Conservation (phyloP, 148 eudicot species). For the Rhododendron ovatum region DNA sequence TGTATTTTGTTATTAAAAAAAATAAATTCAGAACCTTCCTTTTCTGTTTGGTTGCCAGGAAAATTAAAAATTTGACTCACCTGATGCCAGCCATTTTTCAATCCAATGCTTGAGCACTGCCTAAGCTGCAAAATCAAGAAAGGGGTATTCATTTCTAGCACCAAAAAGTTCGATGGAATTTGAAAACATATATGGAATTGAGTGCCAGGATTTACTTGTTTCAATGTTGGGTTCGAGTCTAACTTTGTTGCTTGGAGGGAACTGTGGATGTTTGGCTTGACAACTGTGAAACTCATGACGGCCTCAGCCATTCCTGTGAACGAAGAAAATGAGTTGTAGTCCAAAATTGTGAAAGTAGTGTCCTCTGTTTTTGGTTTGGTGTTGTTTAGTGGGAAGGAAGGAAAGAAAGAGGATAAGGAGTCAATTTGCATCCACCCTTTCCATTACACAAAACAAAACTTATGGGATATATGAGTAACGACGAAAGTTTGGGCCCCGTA, state of each 20-base stretch:
- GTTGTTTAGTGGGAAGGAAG: background rate
- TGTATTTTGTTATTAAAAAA: background rate
- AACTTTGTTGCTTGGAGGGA: slow-evolving; percentile 26
- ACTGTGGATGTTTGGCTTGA: slow-evolving; percentile 31
- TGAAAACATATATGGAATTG: background rate
- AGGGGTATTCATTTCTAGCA: background rate
- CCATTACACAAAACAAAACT: background rate
- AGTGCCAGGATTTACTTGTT: slow-evolving; percentile 18
- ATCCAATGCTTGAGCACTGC: slow-evolving; percentile 33
- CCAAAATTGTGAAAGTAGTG: background rate
- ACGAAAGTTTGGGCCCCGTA: background rate
- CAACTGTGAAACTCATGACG: slow-evolving; percentile 38
- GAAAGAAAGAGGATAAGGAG: slow-evolving; percentile 30
- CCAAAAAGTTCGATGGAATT: background rate
- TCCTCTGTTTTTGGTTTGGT: background rate
- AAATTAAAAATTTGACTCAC: slow-evolving; percentile 16
- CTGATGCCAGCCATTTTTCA: slow-evolving; percentile 36
- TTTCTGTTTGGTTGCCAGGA: background rate
- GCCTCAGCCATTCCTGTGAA: slow-evolving; percentile 35
- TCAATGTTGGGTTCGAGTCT: slow-evolving; percentile 21
- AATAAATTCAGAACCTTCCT: background rate
- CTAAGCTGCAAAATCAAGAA: slow-evolving; percentile 44
- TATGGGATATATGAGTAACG: background rate
- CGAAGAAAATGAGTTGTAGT: background rate
- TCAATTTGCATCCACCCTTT: slow-evolving; percentile 30